These are phyloP conservation scores for Phytopythium oedochilum DNA, from an alignment of 352 stramenopile genomes.

Conservation along the genomic window DNA sequence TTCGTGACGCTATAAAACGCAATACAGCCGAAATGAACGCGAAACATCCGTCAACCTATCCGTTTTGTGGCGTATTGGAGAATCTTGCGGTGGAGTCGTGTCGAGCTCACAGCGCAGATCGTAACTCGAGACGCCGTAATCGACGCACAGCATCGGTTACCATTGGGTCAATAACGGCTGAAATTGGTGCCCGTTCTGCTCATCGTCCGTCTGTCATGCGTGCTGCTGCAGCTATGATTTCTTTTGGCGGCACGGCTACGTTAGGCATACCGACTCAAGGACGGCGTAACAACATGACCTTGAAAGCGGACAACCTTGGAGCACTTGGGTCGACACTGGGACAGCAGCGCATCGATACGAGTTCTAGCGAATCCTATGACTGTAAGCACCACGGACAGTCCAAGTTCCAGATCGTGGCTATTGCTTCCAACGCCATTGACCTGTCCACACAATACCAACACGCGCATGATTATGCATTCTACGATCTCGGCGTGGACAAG, in stretches of 20 bases:
- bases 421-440: slow-evolving; percentile 16
- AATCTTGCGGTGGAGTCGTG: background rate
- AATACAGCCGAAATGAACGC: background rate
- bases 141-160: background rate
- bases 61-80: background rate
- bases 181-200: background rate
- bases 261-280: background rate
- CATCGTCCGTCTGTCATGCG: background rate
- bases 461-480: slow-evolving; percentile 19
- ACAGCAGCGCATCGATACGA: background rate
- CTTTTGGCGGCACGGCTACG: background rate
- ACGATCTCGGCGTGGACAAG: slow-evolving; percentile 7
- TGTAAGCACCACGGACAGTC: background rate
- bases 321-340: background rate
- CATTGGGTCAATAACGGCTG: background rate
- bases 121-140: background rate
- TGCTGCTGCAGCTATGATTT: background rate
- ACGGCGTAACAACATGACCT: background rate
- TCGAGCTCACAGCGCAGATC: background rate
- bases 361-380: background rate
- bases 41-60: background rate
- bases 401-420: slow-evolving; percentile 46
- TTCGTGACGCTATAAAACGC: background rate
- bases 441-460: slow-evolving; percentile 11
- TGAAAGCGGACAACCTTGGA: background rate